A percentile compares a stretch with the other conserved stretches of the same genome.
Conservation (phyloP, 228 moss, liverwort and hornwort species). For the Sphagnum magellanicum region DNA sequence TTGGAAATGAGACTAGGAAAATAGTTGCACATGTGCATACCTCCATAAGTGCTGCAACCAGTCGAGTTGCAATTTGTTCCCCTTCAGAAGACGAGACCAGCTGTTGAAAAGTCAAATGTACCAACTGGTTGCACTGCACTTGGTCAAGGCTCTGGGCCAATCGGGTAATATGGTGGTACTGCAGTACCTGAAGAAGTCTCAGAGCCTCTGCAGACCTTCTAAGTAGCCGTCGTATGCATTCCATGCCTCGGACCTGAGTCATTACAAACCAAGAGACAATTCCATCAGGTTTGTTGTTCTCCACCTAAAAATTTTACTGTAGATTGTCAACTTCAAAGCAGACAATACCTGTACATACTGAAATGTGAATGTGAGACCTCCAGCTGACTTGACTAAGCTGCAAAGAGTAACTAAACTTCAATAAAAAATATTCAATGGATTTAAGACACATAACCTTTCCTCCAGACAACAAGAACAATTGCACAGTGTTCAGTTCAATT, state of each 20-base stretch:
- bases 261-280: neutral
- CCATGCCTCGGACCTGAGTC: constrained; percentile 85
- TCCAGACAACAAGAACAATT: no score
- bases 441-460: neutral
- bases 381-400: no score
- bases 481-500: no score
- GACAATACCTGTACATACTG: no score
- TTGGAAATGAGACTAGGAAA: neutral
- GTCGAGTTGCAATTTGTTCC: constrained; percentile 90
- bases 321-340: neutral
- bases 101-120: constrained; percentile 88
- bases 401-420: no score
- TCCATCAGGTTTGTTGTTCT: no score
- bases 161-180: constrained; percentile 91
- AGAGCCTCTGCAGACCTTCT: constrained; percentile 98
- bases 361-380: no score
- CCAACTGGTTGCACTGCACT: constrained; percentile 57
- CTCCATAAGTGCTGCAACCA: constrained; percentile 98
- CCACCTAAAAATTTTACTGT: neutral
- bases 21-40: constrained; percentile 13
- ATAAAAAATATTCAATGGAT: neutral
- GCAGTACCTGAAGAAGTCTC: constrained; percentile 81
- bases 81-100: constrained; percentile 92
- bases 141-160: constrained; percentile 73
- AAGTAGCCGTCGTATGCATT: constrained; percentile 83